phyloP scores from a whole-genome alignment of 305 asterid genomes.

The Salvia sclarea region DNA sequence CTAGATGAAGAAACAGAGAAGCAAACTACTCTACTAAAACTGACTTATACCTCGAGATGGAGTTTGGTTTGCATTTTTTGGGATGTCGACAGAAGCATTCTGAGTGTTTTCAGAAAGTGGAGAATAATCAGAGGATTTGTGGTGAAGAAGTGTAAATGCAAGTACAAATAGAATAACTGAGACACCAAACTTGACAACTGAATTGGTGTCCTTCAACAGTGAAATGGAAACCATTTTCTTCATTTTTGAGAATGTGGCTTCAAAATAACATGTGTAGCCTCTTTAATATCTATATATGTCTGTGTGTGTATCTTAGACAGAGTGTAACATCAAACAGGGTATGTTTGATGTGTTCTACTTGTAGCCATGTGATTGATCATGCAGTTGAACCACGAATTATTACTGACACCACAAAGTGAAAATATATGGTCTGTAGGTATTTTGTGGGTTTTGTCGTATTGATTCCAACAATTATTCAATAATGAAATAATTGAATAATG shows the following conservation, averaged over 20 bases:
- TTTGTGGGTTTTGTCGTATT: neutral
- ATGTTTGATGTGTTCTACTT: neutral
- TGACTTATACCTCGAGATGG: slow-evolving; percentile 33
- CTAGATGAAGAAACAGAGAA: neutral
- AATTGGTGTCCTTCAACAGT: slow-evolving; percentile 38
- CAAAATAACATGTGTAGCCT: neutral
- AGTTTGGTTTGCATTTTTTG: slow-evolving; percentile 13
- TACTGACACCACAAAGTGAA: neutral
- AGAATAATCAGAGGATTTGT: slow-evolving; percentile 37
- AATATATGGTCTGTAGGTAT: neutral
- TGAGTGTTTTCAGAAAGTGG: slow-evolving; percentile 30
- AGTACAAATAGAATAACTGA: slow-evolving; percentile 48
- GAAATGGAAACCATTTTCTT: slow-evolving; percentile 36
- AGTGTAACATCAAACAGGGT: too few species aligned
- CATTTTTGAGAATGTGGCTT: neutral
- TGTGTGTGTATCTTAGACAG: too few species aligned
- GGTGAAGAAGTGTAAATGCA: slow-evolving; percentile 43
- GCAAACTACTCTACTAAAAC: too few species aligned
- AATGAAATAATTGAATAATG: neutral
- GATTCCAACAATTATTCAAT: neutral
- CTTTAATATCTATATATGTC: too few species aligned
- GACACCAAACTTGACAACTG: slow-evolving; percentile 49
- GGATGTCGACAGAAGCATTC: slow-evolving; percentile 27
- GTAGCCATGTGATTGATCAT: slow-evolving; percentile 6
- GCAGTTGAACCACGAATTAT: neutral